Conservation (phyloP, 371 early-diverging fungal genomes). For the Mortierella sp. region DNA sequence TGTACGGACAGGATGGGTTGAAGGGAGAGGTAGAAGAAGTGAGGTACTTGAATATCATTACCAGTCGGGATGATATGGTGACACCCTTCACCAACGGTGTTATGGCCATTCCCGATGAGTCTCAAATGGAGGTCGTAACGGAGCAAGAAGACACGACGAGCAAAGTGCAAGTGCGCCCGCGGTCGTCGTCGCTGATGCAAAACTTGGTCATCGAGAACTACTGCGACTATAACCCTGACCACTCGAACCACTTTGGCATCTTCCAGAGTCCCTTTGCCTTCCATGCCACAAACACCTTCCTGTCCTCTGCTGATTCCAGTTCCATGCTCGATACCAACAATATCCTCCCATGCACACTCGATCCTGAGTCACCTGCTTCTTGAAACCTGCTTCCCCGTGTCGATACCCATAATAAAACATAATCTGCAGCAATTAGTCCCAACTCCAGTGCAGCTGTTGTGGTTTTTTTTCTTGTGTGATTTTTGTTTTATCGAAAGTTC, state of each 20-base stretch:
- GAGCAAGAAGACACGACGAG: neutral
- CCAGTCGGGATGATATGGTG: conserved; percentile 20
- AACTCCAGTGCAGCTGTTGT: neutral
- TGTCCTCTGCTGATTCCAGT: neutral
- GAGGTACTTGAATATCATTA: conserved; percentile 29
- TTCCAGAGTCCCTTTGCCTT: conserved; percentile 26
- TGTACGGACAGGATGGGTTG: conserved; percentile 1
- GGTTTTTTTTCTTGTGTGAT: neutral
- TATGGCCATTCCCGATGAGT: conserved; percentile 1
- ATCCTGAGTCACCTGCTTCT: neutral
- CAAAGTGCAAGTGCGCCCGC: neutral
- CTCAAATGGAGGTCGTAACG: too few species aligned
- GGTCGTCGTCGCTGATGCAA: neutral
- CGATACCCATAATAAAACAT: neutral
- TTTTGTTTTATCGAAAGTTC: neutral
- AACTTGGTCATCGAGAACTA: conserved; percentile 35
- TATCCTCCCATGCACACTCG: neutral
- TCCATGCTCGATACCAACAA: neutral
- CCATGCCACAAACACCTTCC: conserved; percentile 23
- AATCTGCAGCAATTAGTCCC: neutral
- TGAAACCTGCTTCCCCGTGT: neutral
- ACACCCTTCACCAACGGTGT: conserved; percentile 29
- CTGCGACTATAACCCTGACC: neutral
- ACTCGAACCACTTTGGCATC: conserved; percentile 20
- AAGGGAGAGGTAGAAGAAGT: conserved; percentile 12